Base-by-base conservation (phyloP, 2,329 filamentous ascomycete genomes). In the Clonostachys rhizophaga region DNA sequence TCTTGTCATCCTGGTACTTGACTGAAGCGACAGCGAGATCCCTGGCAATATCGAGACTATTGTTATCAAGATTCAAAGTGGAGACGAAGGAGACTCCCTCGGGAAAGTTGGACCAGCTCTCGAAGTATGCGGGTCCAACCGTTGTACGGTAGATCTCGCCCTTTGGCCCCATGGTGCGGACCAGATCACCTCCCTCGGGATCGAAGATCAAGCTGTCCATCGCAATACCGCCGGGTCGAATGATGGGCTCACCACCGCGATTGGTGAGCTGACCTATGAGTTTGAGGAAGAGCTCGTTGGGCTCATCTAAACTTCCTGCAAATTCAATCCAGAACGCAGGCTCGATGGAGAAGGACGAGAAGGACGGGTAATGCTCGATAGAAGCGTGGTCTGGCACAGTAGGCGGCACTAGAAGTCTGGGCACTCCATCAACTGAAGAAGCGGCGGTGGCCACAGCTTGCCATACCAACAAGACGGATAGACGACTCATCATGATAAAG, bases 191-290 rank as follows among this genome's bases (percentile, higher is more conserved):
- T 10, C 50, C 52, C 7, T 47, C 40, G 5, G 51, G 51, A 13
- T 53, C 52, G 5, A 52, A 54, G 7, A 53, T 35, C 44, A 54
- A 46, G 36, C 52, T 53, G 43, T 54, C 52, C 51, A 53, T 53
- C 24, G 52, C 49, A 42, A 54, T 54, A 12, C 52, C 52, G 5
- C 52, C 52, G 6, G 52, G 51, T 2, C 52, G 49, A 18, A 54
- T 46, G 7, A 53, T 35, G 3, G 52, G 51, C 6, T 43, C 43
- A 6, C 45, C 46, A 3, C 52, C 52, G 43, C 49, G 48, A 3
- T 53, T 48, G 6, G 51, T 49, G 13, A 54, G 46, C 0, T 48
- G 52, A 2, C 44, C 37, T n/a, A 54, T 39, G 2, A 49, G 34
- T 6, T 43, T 47, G 39, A 54, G 47, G 6, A 52, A 52, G 12